Evolutionary conservation across 768 basidiomycete genomes (phyloP), one percentile per base, ranked within the genome.

Genomic region (Leucocoprinus birnbaumii): DNA sequence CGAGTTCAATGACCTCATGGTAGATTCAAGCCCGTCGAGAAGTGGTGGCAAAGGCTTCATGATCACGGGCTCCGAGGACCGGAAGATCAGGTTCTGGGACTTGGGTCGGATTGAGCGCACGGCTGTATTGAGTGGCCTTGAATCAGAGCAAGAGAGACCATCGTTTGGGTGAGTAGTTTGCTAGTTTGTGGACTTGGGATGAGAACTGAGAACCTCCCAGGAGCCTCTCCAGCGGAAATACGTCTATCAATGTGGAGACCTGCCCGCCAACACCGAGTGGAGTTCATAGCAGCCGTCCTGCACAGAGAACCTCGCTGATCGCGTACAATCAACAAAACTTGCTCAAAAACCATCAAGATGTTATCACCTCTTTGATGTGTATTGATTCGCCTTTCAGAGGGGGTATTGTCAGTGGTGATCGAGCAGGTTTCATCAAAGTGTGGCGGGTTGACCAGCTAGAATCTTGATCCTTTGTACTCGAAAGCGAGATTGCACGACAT

Each of bases 351-450:
- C 97, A 98, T 65, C 92, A 94, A 61, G 95, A 98, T 65, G 84
- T 93, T 2, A 83, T 98, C 18, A 93, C 90, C 4, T 85, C 89
- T 1, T 69, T 99, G 34, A 85, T 84, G 0, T 90, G 88, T 59
- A 85, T 99, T 51, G 93, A 97, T 59, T 87, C 94, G 0, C 94
- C 96, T 1, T 98, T 98, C 71, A 81, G 91, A 52, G 94, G 93
- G 22, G 91, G 93, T 1, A 80, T 97, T 44, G 82, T 98, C n/a
- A 94, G 89, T 59, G 96, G 90, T 1, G 96, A 98, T 67, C 79
- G 92, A 45, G 79, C 87, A 19, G 97, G 97, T 2, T 85, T 86
- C 18, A 80, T 98, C 60, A 98, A 97, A 68, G 89, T 97, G 0
- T 98, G 89, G 89, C 78, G 86, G 55, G 80, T 90, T 19, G 89